These are phyloP conservation scores for Penicillium griseofulvum DNA, from an alignment of 2,329 filamentous ascomycete species.

Conservation along the genomic window DNA sequence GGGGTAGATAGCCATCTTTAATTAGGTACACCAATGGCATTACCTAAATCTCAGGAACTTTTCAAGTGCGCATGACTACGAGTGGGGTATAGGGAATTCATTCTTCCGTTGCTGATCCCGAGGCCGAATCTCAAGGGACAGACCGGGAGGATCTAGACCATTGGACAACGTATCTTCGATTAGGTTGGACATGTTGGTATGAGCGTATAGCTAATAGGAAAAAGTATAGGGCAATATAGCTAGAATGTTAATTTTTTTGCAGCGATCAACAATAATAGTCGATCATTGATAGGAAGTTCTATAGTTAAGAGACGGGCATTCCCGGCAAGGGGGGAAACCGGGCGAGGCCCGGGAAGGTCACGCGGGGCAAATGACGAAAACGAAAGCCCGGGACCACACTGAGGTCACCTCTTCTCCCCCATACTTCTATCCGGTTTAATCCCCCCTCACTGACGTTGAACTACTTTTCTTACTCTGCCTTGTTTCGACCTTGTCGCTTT, in stretches of 20 bases:
- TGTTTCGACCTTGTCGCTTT: neutral
- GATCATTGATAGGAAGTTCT: neutral
- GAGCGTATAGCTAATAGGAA: neutral
- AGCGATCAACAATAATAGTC: neutral
- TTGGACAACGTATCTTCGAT: neutral
- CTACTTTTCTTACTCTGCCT: slow-evolving; percentile 4
- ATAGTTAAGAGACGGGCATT: slow-evolving; percentile 8
- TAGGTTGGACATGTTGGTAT: neutral
- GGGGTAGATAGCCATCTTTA: neutral
- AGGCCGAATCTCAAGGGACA: slow-evolving; percentile 4
- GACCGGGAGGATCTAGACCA: slow-evolving; percentile 4
- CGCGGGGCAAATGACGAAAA: slow-evolving; percentile 27
- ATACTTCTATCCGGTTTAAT: slow-evolving; percentile 23
- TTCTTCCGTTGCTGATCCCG: slow-evolving; percentile 12
- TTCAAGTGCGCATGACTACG: slow-evolving; percentile 10
- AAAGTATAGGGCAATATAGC: neutral
- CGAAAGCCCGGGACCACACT: slow-evolving; percentile 2
- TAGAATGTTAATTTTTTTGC: neutral
- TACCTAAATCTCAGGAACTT: slow-evolving; percentile 7
- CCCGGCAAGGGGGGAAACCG: slow-evolving; percentile 17
- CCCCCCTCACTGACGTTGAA: slow-evolving; percentile 15
- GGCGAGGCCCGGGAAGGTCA: slow-evolving; percentile 13
- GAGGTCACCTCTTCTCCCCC: slow-evolving; percentile 12
- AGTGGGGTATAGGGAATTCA: slow-evolving; percentile 10
- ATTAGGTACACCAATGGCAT: neutral